phyloP scores from a whole-genome alignment of 768 basidiomycete species.

The Leccinum uliginosum region DNA sequence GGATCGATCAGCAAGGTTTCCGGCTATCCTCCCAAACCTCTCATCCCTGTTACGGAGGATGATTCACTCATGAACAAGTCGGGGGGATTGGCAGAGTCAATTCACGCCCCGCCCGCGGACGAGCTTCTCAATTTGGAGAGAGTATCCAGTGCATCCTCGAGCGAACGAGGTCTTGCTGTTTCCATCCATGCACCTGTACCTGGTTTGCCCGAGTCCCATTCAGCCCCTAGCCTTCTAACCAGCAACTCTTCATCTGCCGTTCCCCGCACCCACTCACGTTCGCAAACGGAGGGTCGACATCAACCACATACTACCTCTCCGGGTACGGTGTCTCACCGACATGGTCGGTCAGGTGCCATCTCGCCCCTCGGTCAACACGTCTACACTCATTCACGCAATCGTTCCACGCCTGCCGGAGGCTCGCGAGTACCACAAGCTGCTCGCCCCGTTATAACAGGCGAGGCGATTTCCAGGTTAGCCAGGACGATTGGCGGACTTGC shows the following conservation, averaged over 20 bases:
- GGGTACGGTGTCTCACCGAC: conserved; percentile 23
- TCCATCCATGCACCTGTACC: conserved; percentile 55
- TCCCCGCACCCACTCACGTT: conserved; percentile 43
- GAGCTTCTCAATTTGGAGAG: conserved; percentile 19
- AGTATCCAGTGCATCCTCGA: conserved; percentile 17
- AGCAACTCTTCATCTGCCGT: conserved; percentile 26
- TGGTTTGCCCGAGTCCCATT: conserved; percentile 35
- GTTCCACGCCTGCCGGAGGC: conserved; percentile 51
- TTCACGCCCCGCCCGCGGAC: conserved; percentile 19
- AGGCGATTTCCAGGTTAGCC: conserved; percentile 63
- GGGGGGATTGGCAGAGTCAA: conserved; percentile 26
- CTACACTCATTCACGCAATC: conserved; percentile 48
- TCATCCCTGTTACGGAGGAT: conserved; percentile 5
- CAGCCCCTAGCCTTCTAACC: conserved; percentile 33
- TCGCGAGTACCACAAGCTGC: conserved; percentile 41
- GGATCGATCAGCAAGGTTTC: conserved; percentile 13
- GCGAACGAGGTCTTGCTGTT: conserved; percentile 38
- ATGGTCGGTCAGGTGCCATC: conserved; percentile 42
- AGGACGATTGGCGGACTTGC: conserved; percentile 50
- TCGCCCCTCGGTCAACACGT: conserved; percentile 39
- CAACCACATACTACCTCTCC: conserved; percentile 27
- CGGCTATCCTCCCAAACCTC: conserved; percentile 11
- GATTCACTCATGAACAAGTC: conserved; percentile 11
- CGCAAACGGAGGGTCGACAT: conserved; percentile 52
- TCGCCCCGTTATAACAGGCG: conserved; percentile 70